Evolutionary conservation across 768 basidiomycete species (phyloP), one percentile per base, ranked within the genome.

Genomic region (Lactarius psammicola): DNA sequence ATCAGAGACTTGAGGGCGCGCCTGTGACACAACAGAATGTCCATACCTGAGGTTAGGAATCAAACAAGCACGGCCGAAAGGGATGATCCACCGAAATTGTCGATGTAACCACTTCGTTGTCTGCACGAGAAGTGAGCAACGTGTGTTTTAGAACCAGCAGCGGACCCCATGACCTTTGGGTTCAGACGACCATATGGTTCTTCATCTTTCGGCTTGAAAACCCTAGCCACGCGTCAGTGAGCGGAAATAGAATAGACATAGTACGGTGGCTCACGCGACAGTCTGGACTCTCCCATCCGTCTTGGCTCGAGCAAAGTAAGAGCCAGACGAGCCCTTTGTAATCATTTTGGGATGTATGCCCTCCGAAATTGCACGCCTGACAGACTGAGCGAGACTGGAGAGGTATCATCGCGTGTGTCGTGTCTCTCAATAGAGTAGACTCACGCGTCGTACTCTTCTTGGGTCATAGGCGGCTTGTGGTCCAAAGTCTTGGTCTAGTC

Each of bases 311-410:
- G 90, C 92, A 76, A 95, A 95, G 76, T 96, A 96, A 55, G 90
- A 92, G 0, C 94, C 94, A 6, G 89, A 92, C 2, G 90, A 93
- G 13, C 94, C 94, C 72, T 94, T 94, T 5, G 84, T 76, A 58
- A 95, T 95, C 85, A 95, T 90, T 75, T 94, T 92, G 11, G 94
- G 94, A 71, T 95, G 92, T 51, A 92, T 82, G 15, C 92, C 92
- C 28, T 87, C 88, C 7, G 78, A 65, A 68, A 95, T 90, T 17
- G 91, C 89, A 64, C 76, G 80, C 72, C 82, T 85, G 18, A 92
- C 86, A 34, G 85, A 84, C 71, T 86, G 80, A 18, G 85, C 84
- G 18, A 88, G 72, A 60, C 89, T 90, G 65, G 64, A 62, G 60
- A 67, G 72, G 56, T 67, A 70, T 62, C 34, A 64, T 33, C 53